Evolutionary conservation across 192 early-diverging fungal species (phyloP).

Genomic region (Coemansia sp.): DNA sequence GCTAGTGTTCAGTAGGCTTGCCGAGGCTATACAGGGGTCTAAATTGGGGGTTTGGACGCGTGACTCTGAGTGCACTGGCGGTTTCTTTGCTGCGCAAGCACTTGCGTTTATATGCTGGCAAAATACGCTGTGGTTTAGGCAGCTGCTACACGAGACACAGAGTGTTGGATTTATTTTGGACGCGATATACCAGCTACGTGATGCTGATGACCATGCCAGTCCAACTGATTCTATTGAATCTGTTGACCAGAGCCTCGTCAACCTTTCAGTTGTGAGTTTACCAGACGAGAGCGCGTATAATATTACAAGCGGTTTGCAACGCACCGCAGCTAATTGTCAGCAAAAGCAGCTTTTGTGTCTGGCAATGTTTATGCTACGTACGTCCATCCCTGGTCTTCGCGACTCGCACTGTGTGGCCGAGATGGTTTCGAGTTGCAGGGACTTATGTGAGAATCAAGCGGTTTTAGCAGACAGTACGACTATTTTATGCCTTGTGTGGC

Average conservation of each 20-base stretch:
- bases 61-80: neutral
- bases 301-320: slow-evolving; percentile 3
- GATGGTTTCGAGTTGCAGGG: neutral
- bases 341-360: slow-evolving; percentile 6
- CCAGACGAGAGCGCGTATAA: slow-evolving; percentile 38
- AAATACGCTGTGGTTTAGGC: slow-evolving; percentile 15
- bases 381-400: neutral
- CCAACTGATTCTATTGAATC: slow-evolving; percentile 4
- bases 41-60: neutral
- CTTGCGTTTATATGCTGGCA: slow-evolving; percentile 23
- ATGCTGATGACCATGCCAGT: neutral
- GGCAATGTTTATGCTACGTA: slow-evolving; percentile 16
- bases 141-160: slow-evolving; percentile 39
- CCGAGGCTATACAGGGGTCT: neutral
- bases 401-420: neutral
- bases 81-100: slow-evolving; percentile 18
- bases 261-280: slow-evolving; percentile 40
- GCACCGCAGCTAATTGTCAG: neutral
- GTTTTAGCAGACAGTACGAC: neutral
- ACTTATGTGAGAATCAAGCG: neutral
- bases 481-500: slow-evolving; percentile 16
- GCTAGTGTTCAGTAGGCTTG: slow-evolving; percentile 25
- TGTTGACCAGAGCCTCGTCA: slow-evolving; percentile 24
- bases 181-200: slow-evolving; percentile 5
- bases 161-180: slow-evolving; percentile 14